Percentiles rank a stretch among this genome's conserved stretches.
Evolutionary conservation across 768 basidiomycete species (phyloP).

Genomic region (Serendipita indica): DNA sequence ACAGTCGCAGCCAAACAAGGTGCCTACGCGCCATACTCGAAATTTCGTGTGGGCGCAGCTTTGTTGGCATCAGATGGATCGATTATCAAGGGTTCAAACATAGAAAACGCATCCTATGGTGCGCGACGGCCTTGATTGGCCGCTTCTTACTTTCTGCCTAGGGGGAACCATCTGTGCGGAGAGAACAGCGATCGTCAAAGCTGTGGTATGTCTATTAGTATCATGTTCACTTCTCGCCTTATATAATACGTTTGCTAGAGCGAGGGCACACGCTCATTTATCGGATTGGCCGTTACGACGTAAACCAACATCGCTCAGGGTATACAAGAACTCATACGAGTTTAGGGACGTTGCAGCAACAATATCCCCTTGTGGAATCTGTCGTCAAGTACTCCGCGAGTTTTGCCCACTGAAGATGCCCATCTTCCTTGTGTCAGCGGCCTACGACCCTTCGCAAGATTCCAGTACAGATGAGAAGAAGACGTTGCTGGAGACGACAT

Average conservation of each 20-base stretch:
- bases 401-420: conserved; percentile 63
- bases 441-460: conserved; percentile 24
- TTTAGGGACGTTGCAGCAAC: conserved; percentile 50
- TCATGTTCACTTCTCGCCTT: conserved; percentile 1
- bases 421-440: conserved; percentile 48
- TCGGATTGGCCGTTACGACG: conserved; percentile 70
- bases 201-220: conserved; percentile 43
- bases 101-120: conserved; percentile 94
- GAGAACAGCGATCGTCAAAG: conserved; percentile 88
- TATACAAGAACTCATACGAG: neutral
- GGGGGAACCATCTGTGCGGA: conserved; percentile 91
- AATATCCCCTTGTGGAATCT: conserved; percentile 84
- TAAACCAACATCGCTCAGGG: conserved; percentile 23
- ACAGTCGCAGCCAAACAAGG: conserved; percentile 30
- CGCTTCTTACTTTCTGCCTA: conserved; percentile 20
- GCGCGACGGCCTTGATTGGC: conserved; percentile 1
- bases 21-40: conserved; percentile 74
- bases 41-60: conserved; percentile 87
- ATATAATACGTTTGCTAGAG: conserved; percentile 35
- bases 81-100: conserved; percentile 74
- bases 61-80: conserved; percentile 52
- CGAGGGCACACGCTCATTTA: conserved; percentile 55
- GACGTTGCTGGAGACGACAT: conserved; percentile 40
- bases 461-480: conserved; percentile 33
- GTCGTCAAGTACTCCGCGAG: conserved; percentile 80